Base-by-base conservation (phyloP, 108 stramenopile species). In the Nitzschia sp. region DNA sequence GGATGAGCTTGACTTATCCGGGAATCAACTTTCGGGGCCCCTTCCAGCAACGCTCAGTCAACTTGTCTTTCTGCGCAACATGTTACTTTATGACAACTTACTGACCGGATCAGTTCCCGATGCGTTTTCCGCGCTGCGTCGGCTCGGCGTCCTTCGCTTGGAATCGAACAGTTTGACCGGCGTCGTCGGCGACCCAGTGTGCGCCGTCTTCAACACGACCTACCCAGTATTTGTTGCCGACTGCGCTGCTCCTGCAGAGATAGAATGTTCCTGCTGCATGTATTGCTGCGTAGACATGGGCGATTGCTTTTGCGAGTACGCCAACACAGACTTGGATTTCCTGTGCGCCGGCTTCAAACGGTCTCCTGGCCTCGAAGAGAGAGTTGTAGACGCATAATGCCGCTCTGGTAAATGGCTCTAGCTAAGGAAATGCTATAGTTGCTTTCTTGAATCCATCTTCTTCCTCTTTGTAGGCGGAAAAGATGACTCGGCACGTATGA, bases 201-300 rank as follows among this genome's bases (percentile, higher is more conserved):
- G 76, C 45, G 55, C 54, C 48, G 36, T 68, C 17, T 58, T 55
- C 46, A 46, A 65, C 19, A 35, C 31, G 29, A 61, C 63, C 2
- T 45, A 47, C 34, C 71, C 71, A 29, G 51, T 49, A 11, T 58
- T 77, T 57, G 35, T 59, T 34, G 1, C 69, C 5, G 76, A 77
- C 54, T 77, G 76, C 45, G 17, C 56, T 0, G 29, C 23, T 13
- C 49, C 47, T 23, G 0, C 29, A 3, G 64, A 77, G 56, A 60
- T 77, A 31, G 55, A 27, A 8, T 77, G 76, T 36, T 15, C 63
- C 17, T 77, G 76, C 32, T 77, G 76, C 45, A 48, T 68, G 54
- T 77, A 47, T 42, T 77, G 76, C 36, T 77, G 76, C 46, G 32
- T 31, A 33, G 76, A 77, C 33, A 17, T 3, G 21, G 47, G 38